Conservation (phyloP, 768 basidiomycete genomes). For the Phylloporus sp. region DNA sequence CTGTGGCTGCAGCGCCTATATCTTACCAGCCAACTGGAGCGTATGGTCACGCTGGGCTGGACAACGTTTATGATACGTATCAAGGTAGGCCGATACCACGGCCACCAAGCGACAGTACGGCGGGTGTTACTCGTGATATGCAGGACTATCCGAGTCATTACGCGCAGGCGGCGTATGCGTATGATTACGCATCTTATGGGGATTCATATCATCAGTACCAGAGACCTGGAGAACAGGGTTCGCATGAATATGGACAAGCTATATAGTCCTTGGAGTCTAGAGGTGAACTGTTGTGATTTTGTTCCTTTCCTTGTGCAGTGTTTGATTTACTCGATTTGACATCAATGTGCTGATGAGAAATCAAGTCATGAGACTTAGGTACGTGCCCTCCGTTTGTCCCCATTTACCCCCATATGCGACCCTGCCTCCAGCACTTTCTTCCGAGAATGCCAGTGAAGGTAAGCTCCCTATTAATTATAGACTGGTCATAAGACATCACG, state of each 20-base stretch:
- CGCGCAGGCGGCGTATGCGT: constrained; percentile 18
- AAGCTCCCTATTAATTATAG: background rate
- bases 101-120: constrained; percentile 31
- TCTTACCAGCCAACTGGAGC: constrained; percentile 36
- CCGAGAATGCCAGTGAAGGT: background rate
- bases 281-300: constrained; percentile 15
- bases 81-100: constrained; percentile 43
- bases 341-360: constrained; percentile 3
- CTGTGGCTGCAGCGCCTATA: constrained; percentile 56
- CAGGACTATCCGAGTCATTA: constrained; percentile 34
- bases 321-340: constrained; percentile 28
- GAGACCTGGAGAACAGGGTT: constrained; percentile 27
- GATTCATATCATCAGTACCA: constrained; percentile 28
- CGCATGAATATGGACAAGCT: constrained; percentile 32
- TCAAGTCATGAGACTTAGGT: constrained; percentile 4
- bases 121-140: constrained; percentile 38
- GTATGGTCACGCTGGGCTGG: constrained; percentile 19
- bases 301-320: constrained; percentile 15
- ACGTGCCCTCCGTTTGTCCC: background rate
- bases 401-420: background rate
- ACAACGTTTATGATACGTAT: constrained; percentile 50
- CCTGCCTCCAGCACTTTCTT: background rate
- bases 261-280: constrained; percentile 21
- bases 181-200: constrained; percentile 29
- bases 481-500: background rate